Evolutionary conservation across 257 asterid species (phyloP), one percentile per base, ranked within the genome.

Genomic region (Orobanche coerulescens): DNA sequence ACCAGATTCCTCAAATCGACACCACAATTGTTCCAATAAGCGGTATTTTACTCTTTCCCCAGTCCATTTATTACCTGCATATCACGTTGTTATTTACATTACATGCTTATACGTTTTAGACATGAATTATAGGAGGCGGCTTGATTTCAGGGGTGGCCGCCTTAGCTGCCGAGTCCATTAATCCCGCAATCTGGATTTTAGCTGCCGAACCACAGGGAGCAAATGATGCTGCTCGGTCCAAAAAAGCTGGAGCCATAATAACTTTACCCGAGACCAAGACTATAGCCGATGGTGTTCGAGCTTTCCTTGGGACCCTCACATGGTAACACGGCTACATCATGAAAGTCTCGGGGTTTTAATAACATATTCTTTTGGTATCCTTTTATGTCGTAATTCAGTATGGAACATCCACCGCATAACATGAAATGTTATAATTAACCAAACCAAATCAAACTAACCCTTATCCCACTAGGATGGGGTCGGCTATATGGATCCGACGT

Each of bases 141-240:
- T 73, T 91, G 73, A 91, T 91, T 70, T 88, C 98, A 19, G 98
- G 98, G 50, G 90, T 88, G 72, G 86, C 96, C 19, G 86, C 96
- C 19, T 61, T 91, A 62, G 96, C 98, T 42, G 94, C 96, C 64
- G 88, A 88, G 79, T 69, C 94, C 57, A 83, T 91, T 18, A 88
- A 88, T 44, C 98, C 95, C 13, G 52, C 82, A 36, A 75, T 88
- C 36, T 80, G 78, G 28, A 70, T 91, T 54, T 71, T 91, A 64
- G 98, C 94, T 59, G 98, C 94, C 2, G 96, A 91, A 75, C 98
- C 98, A 6, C 82, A 71, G 71, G 98, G 98, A 46, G 98, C 98
- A 4, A 86, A 85, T 34, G 98, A 91, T 75, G 89, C 95, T 37
- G 91, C 94, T 74, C 89, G 60, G 22, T 88, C 95, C 50, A 88